Base-by-base conservation (phyloP, 169 alveolate genomes). In the Ichthyophthirius multifiliis region DNA sequence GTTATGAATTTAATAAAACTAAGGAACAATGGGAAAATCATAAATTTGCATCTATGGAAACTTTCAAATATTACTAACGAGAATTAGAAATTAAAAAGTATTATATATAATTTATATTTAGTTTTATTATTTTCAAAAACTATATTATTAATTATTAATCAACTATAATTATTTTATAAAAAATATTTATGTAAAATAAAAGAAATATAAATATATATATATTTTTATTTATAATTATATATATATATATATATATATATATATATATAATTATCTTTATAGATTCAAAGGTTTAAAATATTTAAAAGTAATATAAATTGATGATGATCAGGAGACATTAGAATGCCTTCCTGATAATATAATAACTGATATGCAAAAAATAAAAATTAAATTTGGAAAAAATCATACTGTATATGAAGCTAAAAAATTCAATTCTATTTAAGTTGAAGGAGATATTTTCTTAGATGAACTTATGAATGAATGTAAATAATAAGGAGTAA, bases 371-470 rank as follows among this genome's bases (percentile, higher is more conserved):
- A 27, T 55, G 23, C 23, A 55, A 39, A 5, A 16, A 20, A 39
- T 55, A 13, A 27, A 55, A 55, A 39, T 55, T 27, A 27, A 39
- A n/a, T 55, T 34, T 34, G 71, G 71, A 20, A 55, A 55, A n/a
- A n/a, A n/a, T 55, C 43, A 39, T 5, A 55, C 23, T 27, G 23
- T 27, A 18, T 55, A 55, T 23, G 16, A 55, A 12, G 71, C 71
- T 5, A 27, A 10, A 27, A 55, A 34, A 27, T 55, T 55, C 39
- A 55, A 34, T 15, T 27, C 71, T 2, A 7, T 55, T 55, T 55
- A 27, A n/a, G 31, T 55, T 1, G 71, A 55, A 55, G 71, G 71
- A 27, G 71, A 55, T 27, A 55, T 55, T 55, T 55, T 55, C 71
- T 55, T 55, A 39, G 31, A 55, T 13, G 71, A 55, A 7, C n/a